phyloP scores from a whole-genome alignment of 2,329 filamentous ascomycete species.

The Microcyclosporella mali region DNA sequence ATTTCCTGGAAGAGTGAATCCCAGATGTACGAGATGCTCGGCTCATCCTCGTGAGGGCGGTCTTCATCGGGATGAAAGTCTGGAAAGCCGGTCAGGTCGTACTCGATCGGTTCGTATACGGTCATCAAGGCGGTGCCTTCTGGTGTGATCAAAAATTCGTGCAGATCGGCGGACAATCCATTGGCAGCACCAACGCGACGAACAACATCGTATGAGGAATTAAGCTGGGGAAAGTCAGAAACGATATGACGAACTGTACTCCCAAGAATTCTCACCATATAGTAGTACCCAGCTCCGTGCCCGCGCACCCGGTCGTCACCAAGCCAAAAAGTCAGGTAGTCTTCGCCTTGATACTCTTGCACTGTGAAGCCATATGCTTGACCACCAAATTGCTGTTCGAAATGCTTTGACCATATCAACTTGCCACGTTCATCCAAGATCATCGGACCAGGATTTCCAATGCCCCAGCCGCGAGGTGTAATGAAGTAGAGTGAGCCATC shows the following conservation, averaged over 20 bases:
- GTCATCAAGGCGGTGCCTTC: conserved; percentile 40
- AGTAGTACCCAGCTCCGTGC: conserved; percentile 30
- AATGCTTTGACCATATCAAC: conserved; percentile 29
- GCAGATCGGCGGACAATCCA: conserved; percentile 35
- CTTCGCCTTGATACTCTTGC: conserved; percentile 31
- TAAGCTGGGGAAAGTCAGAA: conserved; percentile 21
- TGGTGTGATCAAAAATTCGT: conserved; percentile 41
- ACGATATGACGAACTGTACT: not conserved
- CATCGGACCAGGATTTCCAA: conserved; percentile 29
- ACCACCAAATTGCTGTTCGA: conserved; percentile 28
- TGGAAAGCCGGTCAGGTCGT: conserved; percentile 21
- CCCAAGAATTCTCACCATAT: conserved; percentile 26
- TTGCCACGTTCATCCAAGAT: conserved; percentile 28
- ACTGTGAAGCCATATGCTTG: conserved; percentile 33
- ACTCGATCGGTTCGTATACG: conserved; percentile 32
- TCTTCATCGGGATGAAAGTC: conserved; percentile 17
- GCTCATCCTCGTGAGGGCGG: conserved; percentile 5
- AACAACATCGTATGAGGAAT: conserved; percentile 35
- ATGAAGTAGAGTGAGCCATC: conserved; percentile 28
- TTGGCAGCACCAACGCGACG: conserved; percentile 37
- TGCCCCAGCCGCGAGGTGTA: conserved; percentile 28
- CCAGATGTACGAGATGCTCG: conserved; percentile 30
- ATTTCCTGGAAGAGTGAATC: conserved; percentile 44
- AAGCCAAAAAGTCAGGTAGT: conserved; percentile 36
- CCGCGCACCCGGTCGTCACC: conserved; percentile 34